Percentiles rank a stretch among this genome's conserved stretches.
Evolutionary conservation across 352 stramenopile species (phyloP).

Genomic region (Phytophthora hibernalis): DNA sequence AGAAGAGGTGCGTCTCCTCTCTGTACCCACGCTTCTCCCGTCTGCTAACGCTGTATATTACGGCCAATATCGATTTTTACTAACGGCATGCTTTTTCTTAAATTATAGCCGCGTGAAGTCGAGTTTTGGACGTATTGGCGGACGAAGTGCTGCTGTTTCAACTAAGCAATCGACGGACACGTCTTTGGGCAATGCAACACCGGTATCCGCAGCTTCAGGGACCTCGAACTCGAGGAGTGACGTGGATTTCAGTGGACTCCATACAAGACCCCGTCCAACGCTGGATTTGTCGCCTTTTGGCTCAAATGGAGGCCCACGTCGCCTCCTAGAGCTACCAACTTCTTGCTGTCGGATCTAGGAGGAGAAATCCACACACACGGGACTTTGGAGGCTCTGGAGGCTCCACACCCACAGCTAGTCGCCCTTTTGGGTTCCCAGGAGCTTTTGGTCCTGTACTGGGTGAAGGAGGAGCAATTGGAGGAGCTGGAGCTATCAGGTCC

Average conservation of each 20-base stretch:
- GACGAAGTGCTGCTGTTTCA: slow-evolving; percentile 24
- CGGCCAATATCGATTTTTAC: slow-evolving; percentile 7
- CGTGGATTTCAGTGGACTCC: slow-evolving; percentile 35
- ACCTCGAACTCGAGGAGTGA: slow-evolving; percentile 23
- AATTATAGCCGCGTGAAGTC: slow-evolving; percentile 29
- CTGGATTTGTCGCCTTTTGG: slow-evolving; percentile 40
- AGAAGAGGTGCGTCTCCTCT: slow-evolving; percentile 52
- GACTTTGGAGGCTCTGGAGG: slow-evolving; percentile 26
- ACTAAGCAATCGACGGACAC: background rate
- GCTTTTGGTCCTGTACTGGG: slow-evolving; percentile 27
- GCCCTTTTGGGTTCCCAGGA: slow-evolving; percentile 48
- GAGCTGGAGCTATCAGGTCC: slow-evolving; percentile 35
- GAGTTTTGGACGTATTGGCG: slow-evolving; percentile 61
- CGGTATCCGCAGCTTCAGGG: slow-evolving; percentile 8
- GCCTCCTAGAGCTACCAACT: slow-evolving; percentile 41
- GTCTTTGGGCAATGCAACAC: background rate
- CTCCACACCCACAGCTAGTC: slow-evolving; percentile 13
- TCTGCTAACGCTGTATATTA: slow-evolving; percentile 7
- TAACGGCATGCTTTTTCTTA: slow-evolving; percentile 6
- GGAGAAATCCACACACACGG: slow-evolving; percentile 57
- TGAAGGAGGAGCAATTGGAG: slow-evolving; percentile 29
- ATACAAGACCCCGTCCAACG: slow-evolving; percentile 22
- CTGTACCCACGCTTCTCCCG: background rate
- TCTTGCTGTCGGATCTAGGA: slow-evolving; percentile 62
- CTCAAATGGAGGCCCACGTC: slow-evolving; percentile 11